Conservation (phyloP, 1,284 basidiomycete species). For the Pascua guehoae region DNA sequence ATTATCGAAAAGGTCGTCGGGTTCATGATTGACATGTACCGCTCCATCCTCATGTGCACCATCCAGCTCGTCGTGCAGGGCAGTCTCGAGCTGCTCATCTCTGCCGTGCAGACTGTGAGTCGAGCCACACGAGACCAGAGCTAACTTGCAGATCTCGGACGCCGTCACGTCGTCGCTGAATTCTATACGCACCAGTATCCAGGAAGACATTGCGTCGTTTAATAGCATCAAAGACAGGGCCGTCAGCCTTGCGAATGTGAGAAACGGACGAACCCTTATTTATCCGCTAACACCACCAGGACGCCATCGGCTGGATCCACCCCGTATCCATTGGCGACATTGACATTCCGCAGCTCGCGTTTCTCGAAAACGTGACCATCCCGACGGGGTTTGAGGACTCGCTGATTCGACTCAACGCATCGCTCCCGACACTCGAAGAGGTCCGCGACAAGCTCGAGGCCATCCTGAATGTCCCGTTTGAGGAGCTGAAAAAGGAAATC, state of each 20-base stretch:
- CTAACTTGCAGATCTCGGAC: conserved; percentile 60
- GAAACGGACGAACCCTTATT: background rate
- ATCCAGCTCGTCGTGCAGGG: conserved; percentile 84
- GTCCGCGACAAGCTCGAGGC: conserved; percentile 68
- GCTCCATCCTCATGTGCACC: conserved; percentile 86
- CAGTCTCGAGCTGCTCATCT: conserved; percentile 71
- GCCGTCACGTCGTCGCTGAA: conserved; percentile 63
- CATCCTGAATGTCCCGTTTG: conserved; percentile 78
- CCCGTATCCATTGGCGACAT: conserved; percentile 67
- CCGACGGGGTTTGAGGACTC: conserved; percentile 73
- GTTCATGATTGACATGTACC: conserved; percentile 87
- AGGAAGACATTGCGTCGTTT: conserved; percentile 64
- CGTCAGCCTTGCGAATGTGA: conserved; percentile 62
- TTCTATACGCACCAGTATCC: conserved; percentile 63
- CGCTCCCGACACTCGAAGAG: conserved; percentile 73
- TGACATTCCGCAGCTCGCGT: conserved; percentile 64
- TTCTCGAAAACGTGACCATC: conserved; percentile 73
- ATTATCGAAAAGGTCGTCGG: conserved; percentile 81
- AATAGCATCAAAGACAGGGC: conserved; percentile 66
- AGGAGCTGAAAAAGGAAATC: conserved; percentile 77
- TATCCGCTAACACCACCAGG: conserved; percentile 41
- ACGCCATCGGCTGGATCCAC: conserved; percentile 61
- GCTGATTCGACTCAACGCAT: conserved; percentile 69
- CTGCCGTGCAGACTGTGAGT: conserved; percentile 66
- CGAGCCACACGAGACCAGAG: background rate